These are phyloP conservation scores for Myriosclerotinia duriaeana DNA, from an alignment of 2,329 filamentous ascomycete genomes.

Conservation along the genomic window DNA sequence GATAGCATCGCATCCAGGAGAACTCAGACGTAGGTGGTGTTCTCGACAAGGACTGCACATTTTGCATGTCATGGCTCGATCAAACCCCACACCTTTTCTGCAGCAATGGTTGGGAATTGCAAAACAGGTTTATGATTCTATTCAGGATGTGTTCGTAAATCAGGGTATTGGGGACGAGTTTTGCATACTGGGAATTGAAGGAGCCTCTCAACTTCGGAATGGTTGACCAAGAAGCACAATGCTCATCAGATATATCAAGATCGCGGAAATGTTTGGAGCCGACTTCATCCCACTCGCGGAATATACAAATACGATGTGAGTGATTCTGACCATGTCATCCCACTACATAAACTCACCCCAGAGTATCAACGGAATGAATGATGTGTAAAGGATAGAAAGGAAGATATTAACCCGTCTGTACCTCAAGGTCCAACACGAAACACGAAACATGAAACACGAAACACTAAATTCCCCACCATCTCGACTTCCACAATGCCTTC, in stretches of 20 bases:
- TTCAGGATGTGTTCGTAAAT: neutral
- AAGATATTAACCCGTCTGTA: neutral
- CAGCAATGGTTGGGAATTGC: neutral
- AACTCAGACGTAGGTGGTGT: conserved; percentile 12
- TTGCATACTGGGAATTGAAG: neutral
- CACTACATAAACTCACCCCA: neutral
- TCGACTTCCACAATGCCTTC: conserved; percentile 3
- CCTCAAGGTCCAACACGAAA: neutral
- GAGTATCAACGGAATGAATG: neutral
- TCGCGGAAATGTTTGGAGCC: neutral
- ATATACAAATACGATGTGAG: neutral
- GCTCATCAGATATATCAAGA: too few species aligned
- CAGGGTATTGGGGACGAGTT: neutral
- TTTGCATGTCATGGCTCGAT: neutral
- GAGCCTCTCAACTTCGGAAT: neutral
- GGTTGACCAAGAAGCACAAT: neutral
- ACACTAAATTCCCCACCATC: neutral
- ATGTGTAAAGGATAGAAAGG: neutral
- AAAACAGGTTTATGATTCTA: neutral
- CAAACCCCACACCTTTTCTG: neutral
- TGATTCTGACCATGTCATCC: neutral
- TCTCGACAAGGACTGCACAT: neutral
- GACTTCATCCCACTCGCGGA: neutral
- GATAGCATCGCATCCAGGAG: conserved; percentile 5
- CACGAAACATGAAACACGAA: neutral